A percentile compares a stretch with the other conserved stretches of the same genome.
Conservation (phyloP, 768 basidiomycete species). For the Lentinula edodes region DNA sequence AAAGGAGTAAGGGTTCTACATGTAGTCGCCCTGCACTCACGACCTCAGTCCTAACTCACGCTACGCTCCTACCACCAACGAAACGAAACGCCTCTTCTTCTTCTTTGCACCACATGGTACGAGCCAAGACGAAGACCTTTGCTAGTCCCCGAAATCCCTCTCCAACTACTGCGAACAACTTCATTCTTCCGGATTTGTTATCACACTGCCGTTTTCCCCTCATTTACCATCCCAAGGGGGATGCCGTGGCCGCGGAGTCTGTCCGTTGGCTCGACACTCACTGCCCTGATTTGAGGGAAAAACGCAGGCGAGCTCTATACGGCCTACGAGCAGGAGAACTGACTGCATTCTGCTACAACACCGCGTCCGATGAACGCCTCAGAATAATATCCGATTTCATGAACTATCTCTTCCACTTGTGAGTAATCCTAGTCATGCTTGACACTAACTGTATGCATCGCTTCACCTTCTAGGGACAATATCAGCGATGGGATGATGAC, state of each 20-base stretch:
- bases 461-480: conserved; percentile 43
- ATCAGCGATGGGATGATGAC: conserved; percentile 77
- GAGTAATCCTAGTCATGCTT: conserved; percentile 16
- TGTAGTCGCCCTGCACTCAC: not conserved
- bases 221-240: conserved; percentile 38
- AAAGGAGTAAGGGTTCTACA: not conserved
- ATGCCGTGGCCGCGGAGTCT: conserved; percentile 40
- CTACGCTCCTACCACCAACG: not conserved
- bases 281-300: conserved; percentile 39
- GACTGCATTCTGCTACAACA: conserved; percentile 59
- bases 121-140: too few species aligned
- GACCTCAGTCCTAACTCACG: not conserved
- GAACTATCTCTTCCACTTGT: conserved; percentile 55
- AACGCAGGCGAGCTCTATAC: conserved; percentile 41
- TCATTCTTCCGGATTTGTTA: conserved; percentile 51
- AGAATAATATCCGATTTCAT: conserved; percentile 67
- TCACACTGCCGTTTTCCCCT: conserved; percentile 44
- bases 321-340: conserved; percentile 64
- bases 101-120: too few species aligned
- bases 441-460: not conserved
- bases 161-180: conserved; percentile 13
- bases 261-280: conserved; percentile 44
- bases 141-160: not conserved
- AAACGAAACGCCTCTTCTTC: too few species aligned
- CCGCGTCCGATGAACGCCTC: conserved; percentile 48